These are phyloP conservation scores for Solanum paucissectum DNA, from an alignment of 257 asterid species.

Conservation along the genomic window DNA sequence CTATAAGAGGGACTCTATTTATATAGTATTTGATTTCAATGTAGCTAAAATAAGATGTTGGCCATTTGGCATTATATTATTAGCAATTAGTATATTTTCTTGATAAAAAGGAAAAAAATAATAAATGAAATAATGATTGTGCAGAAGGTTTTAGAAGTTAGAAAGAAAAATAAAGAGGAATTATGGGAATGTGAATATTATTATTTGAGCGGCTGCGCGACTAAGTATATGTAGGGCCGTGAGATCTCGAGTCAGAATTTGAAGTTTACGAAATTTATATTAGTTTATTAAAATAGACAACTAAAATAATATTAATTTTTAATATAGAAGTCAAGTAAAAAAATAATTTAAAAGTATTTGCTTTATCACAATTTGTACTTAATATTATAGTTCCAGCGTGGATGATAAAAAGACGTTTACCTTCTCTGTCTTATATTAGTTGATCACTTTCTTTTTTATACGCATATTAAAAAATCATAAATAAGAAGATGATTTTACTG, in stretches of 20 bases:
- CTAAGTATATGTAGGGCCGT: not conserved
- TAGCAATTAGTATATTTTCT: not conserved
- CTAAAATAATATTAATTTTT: too few relatives aligned
- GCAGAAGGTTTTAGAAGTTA: not conserved
- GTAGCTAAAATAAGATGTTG: not conserved
- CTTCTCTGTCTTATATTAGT: not conserved
- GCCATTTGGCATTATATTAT: not conserved
- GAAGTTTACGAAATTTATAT: too few relatives aligned
- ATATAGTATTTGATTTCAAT: not conserved
- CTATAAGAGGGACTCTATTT: not conserved
- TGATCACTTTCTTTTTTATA: not conserved
- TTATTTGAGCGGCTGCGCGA: not conserved
- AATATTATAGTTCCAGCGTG: too few relatives aligned
- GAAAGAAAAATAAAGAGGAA: not conserved
- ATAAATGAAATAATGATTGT: not conserved
- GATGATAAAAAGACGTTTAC: too few relatives aligned
- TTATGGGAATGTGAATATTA: not conserved
- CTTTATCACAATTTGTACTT: not conserved
- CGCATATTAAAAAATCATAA: fast-evolving
- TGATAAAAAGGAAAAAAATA: not conserved
- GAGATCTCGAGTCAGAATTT: too few relatives aligned
- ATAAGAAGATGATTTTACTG: fast-evolving
- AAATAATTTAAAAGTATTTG: too few relatives aligned
- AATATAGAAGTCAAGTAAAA: not conserved
- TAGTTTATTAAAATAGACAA: fast-evolving